These are phyloP conservation scores for Acanthamoeba castellanii DNA, from an alignment of 208 protist species.

Conservation along the genomic window DNA sequence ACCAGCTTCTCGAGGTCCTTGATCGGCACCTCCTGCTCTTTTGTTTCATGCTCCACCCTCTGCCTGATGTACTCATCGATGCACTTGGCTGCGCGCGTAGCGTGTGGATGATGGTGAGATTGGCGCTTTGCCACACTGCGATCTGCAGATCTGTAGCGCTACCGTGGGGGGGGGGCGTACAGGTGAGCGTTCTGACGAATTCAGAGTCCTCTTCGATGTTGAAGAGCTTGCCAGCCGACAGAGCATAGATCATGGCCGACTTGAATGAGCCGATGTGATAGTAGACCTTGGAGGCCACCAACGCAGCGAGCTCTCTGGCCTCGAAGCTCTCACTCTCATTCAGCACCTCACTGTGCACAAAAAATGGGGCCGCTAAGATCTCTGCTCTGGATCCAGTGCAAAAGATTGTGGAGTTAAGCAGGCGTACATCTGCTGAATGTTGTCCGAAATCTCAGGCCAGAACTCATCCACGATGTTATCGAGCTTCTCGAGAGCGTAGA, in stretches of 20 bases:
- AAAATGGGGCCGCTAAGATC: conserved; percentile 15
- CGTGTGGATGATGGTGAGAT: not conserved
- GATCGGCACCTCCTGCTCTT: conserved; percentile 68
- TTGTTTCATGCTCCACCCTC: conserved; percentile 80
- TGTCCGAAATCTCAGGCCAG: conserved; percentile 92
- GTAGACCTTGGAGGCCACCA: conserved; percentile 97
- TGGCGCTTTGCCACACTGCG: not conserved
- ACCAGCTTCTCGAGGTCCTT: conserved; percentile 83
- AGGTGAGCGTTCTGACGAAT: conserved; percentile 88
- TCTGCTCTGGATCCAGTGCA: not conserved
- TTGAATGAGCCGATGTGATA: conserved; percentile 98
- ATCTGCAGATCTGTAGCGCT: not conserved
- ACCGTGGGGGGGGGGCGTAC: conserved; percentile 76
- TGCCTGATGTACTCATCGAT: conserved; percentile 95
- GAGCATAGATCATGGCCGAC: conserved; percentile 96
- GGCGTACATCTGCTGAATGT: conserved; percentile 84
- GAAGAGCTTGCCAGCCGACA: conserved; percentile 96
- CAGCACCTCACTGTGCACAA: conserved; percentile 83
- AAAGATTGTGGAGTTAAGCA: not conserved
- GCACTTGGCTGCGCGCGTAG: conserved; percentile 91
- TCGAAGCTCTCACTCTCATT: conserved; percentile 89
- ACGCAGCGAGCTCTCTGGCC: conserved; percentile 90
- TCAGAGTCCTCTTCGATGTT: conserved; percentile 90
- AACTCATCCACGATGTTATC: conserved; percentile 89
- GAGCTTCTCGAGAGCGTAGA: conserved; percentile 88